These are phyloP conservation scores for Talaromyces funiculosus DNA, from an alignment of 2,329 filamentous ascomycete genomes.

Conservation along the genomic window DNA sequence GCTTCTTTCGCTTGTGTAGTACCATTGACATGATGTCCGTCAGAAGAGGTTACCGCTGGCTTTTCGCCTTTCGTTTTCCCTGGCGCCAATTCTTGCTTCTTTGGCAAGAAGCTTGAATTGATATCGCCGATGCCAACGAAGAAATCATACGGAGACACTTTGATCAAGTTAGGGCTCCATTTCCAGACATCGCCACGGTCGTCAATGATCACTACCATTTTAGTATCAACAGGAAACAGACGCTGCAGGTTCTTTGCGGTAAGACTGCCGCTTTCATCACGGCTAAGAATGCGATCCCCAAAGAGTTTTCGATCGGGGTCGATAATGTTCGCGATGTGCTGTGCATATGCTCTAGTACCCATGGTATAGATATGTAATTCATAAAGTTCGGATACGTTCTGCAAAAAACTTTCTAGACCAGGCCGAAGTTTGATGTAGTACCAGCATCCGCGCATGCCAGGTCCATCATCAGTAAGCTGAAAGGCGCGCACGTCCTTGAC, in stretches of 20 bases:
- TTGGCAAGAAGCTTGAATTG: slow-evolving; percentile 93
- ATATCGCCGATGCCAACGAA: slow-evolving; percentile 98
- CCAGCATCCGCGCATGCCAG: slow-evolving; percentile 70
- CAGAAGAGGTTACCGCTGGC: slow-evolving; percentile 11
- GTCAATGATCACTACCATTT: slow-evolving; percentile 99
- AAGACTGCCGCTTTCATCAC: slow-evolving; percentile 93
- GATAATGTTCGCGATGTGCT: slow-evolving; percentile 85
- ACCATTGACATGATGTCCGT: slow-evolving; percentile 30
- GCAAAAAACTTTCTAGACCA: slow-evolving; percentile 73
- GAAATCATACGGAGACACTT: slow-evolving; percentile 93
- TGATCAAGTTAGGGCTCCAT: slow-evolving; percentile 88
- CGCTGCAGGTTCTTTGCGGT: slow-evolving; percentile 84
- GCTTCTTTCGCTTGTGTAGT: slow-evolving; percentile 21
- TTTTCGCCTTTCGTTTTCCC: slow-evolving; percentile 26
- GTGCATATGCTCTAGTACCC: slow-evolving; percentile 94
- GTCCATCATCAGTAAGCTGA: slow-evolving; percentile 80
- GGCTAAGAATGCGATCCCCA: slow-evolving; percentile 88
- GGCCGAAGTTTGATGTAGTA: slow-evolving; percentile 99
- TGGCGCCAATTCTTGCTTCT: slow-evolving; percentile 52
- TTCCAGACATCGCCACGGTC: slow-evolving; percentile 95
- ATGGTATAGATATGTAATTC: slow-evolving; percentile 99
- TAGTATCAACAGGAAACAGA: slow-evolving; percentile 91
- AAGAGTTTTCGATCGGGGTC: slow-evolving; percentile 87
- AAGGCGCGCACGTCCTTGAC: slow-evolving; percentile 86
- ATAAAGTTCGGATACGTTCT: slow-evolving; percentile 71